phyloP scores from a whole-genome alignment of 2,329 filamentous ascomycete species.

The Harringtonia lauricola region DNA sequence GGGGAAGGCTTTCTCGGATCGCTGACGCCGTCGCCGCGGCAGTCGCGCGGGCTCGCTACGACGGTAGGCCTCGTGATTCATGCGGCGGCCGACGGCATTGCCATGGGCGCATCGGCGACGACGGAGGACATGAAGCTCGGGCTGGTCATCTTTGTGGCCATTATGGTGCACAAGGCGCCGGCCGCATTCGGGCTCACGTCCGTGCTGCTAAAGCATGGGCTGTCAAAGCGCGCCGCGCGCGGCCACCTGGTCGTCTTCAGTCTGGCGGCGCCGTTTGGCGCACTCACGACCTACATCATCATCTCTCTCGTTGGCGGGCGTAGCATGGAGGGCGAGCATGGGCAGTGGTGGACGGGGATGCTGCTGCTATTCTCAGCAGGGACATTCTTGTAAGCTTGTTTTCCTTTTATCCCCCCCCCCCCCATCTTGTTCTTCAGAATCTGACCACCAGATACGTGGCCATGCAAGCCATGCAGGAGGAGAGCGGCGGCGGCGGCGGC shows the following conservation, averaged over 20 bases:
- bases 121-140: constrained; percentile 64
- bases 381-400: constrained; percentile 73
- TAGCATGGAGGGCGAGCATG: constrained; percentile 43
- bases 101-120: constrained; percentile 81
- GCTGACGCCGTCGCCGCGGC: constrained; percentile 44
- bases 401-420: neutral
- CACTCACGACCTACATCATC: constrained; percentile 70
- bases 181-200: constrained; percentile 92
- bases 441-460: constrained; percentile 66
- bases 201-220: constrained; percentile 77
- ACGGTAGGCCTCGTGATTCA: constrained; percentile 95
- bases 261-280: constrained; percentile 77
- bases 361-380: constrained; percentile 89
- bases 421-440: neutral
- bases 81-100: constrained; percentile 88
- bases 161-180: constrained; percentile 95
- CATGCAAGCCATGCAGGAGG: constrained; percentile 96
- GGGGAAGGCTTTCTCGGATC: constrained; percentile 48
- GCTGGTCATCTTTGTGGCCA: constrained; percentile 87
- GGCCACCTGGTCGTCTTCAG: constrained; percentile 87
- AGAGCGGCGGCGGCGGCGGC: constrained; percentile 32
- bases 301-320: constrained; percentile 62
- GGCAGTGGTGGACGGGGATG: constrained; percentile 86
- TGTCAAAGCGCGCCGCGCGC: constrained; percentile 75
- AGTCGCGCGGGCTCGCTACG: constrained; percentile 60